Conservation (phyloP, 768 basidiomycete genomes). For the Rhizopogon salebrosus region DNA sequence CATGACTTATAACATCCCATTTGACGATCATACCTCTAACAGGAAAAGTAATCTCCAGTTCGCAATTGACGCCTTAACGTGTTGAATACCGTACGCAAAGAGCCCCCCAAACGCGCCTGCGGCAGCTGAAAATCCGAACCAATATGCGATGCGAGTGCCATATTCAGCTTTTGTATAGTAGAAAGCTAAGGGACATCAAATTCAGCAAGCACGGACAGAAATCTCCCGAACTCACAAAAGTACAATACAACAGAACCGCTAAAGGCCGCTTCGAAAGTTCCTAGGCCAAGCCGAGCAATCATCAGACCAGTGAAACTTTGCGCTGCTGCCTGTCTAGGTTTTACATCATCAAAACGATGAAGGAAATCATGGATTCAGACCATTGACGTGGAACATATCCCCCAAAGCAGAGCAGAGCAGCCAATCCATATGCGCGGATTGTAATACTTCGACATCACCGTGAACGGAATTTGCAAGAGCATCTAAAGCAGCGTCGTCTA, state of each 20-base stretch:
- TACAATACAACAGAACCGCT: conserved; percentile 28
- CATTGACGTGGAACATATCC: conserved; percentile 67
- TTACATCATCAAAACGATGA: neutral
- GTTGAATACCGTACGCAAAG: conserved; percentile 47
- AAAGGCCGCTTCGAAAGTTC: conserved; percentile 31
- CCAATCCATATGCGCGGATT: conserved; percentile 69
- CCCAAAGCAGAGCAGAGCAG: conserved; percentile 68
- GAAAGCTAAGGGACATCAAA: conserved; percentile 28
- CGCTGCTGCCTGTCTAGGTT: conserved; percentile 16
- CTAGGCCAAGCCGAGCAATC: conserved; percentile 25
- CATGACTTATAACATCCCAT: neutral
- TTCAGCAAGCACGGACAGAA: neutral
- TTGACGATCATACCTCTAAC: conserved; percentile 14
- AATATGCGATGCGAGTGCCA: conserved; percentile 43
- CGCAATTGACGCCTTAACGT: conserved; percentile 31
- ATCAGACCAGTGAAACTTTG: conserved; percentile 24
- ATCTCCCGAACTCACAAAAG: conserved; percentile 21
- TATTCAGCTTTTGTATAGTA: conserved; percentile 46
- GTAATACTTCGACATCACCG: conserved; percentile 60
- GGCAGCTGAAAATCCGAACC: conserved; percentile 53
- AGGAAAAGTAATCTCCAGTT: conserved; percentile 36
- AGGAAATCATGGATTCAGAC: conserved; percentile 27
- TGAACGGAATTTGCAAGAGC: conserved; percentile 64
- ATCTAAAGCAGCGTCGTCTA: conserved; percentile 38
- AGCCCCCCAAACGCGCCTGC: conserved; percentile 55